A percentile compares a stretch with the other conserved stretches of the same genome.
phyloP scores from a whole-genome alignment of 352 stramenopile species.

The Phytophthora pinifolia region DNA sequence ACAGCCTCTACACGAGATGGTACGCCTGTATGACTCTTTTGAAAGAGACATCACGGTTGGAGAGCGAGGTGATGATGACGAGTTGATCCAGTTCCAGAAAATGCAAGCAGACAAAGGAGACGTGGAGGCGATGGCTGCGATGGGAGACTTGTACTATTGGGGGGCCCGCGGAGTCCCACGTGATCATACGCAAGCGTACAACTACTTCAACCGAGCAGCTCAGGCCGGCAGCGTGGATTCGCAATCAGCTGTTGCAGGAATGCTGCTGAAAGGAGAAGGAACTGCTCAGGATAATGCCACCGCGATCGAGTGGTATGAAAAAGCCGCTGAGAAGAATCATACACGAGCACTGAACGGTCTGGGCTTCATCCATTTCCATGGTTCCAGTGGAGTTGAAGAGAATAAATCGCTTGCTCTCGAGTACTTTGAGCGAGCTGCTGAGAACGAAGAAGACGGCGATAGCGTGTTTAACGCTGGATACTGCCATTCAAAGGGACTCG shows the following conservation, averaged over 20 bases:
- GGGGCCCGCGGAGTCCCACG: slow-evolving; percentile 68
- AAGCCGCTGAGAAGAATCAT: slow-evolving; percentile 66
- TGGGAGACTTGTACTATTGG: slow-evolving; percentile 92
- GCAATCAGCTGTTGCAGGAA: slow-evolving; percentile 75
- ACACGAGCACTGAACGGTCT: slow-evolving; percentile 87
- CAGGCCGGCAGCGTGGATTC: slow-evolving; percentile 48
- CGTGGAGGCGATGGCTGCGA: slow-evolving; percentile 70
- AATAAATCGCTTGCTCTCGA: slow-evolving; percentile 81
- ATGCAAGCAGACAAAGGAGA: slow-evolving; percentile 78
- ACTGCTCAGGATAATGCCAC: slow-evolving; percentile 61
- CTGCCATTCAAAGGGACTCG: slow-evolving; percentile 69
- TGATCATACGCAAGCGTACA: slow-evolving; percentile 67
- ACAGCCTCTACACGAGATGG: slow-evolving; percentile 79
- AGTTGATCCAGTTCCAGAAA: slow-evolving; percentile 86
- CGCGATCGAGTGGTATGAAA: slow-evolving; percentile 78
- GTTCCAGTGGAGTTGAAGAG: slow-evolving; percentile 53
- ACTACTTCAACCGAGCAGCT: slow-evolving; percentile 79
- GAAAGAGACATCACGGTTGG: slow-evolving; percentile 43
- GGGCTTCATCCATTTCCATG: slow-evolving; percentile 90
- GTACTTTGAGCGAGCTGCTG: slow-evolving; percentile 83
- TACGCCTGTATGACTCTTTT: slow-evolving; percentile 66
- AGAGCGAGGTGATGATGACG: slow-evolving; percentile 75
- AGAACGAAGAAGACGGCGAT: slow-evolving; percentile 79
- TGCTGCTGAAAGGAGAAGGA: slow-evolving; percentile 90
- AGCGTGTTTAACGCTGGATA: slow-evolving; percentile 91